These are phyloP conservation scores for Trichosanthes cucumerina DNA, from an alignment of 306 rosid species.

Conservation along the genomic window DNA sequence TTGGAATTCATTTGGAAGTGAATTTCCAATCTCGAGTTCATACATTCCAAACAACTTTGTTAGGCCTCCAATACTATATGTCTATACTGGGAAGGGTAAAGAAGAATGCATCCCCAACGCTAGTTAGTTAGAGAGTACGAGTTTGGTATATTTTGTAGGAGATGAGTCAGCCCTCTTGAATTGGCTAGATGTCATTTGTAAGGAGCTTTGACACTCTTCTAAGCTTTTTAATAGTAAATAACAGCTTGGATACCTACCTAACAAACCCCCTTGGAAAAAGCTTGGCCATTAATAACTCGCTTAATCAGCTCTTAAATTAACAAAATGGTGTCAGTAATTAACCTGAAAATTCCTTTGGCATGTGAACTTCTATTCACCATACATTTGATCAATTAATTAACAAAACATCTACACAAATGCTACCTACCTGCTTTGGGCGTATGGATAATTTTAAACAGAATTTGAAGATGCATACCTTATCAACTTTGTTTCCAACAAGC, in stretches of 20 bases:
- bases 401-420: not conserved
- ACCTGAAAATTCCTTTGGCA: not conserved
- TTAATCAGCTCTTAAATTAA: not conserved
- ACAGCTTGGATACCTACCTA: not conserved
- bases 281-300: not conserved
- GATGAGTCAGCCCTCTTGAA: not conserved
- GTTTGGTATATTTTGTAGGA: not conserved
- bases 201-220: not conserved
- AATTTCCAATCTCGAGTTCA: not conserved
- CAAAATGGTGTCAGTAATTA: not conserved
- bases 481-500: constrained; percentile 99
- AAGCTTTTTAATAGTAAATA: not conserved
- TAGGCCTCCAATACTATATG: not conserved
- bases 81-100: not conserved
- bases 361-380: not conserved
- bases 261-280: not conserved
- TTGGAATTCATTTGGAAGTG: not conserved
- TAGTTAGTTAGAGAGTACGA: not conserved
- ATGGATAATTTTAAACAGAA: not conserved
- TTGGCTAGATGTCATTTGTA: not conserved
- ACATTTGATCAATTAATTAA: not conserved
- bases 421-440: not conserved
- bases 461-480: constrained; percentile 47
- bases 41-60: not conserved
- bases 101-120: not conserved